A percentile compares a stretch with the other conserved stretches of the same genome.
phyloP scores from a whole-genome alignment of 2,329 filamentous ascomycete species.

The Lasiodiplodia hormozganensis region DNA sequence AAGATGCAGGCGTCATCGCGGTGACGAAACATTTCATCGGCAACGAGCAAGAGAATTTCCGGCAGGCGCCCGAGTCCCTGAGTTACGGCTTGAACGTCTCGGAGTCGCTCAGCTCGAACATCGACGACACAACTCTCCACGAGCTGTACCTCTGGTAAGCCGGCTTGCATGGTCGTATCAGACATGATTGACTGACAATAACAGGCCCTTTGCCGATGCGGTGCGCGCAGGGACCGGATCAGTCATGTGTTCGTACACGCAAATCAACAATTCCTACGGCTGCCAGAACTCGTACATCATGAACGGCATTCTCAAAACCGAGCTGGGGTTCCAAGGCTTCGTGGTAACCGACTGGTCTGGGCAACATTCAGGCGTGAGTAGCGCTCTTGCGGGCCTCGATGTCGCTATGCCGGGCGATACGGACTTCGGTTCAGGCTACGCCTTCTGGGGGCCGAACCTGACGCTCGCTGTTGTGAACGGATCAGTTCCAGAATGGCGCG shows the following conservation, averaged over 20 bases:
- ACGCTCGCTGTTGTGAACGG: slow-evolving; percentile 89
- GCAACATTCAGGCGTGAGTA: slow-evolving; percentile 72
- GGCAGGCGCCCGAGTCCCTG: slow-evolving; percentile 65
- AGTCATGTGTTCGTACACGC: slow-evolving; percentile 72
- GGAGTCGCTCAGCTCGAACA: slow-evolving; percentile 66
- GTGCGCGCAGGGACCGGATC: slow-evolving; percentile 57
- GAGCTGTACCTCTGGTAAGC: slow-evolving; percentile 63
- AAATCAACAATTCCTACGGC: slow-evolving; percentile 79
- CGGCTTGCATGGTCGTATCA: too few relatives aligned
- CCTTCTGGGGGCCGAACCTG: slow-evolving; percentile 88
- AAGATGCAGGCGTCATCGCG: slow-evolving; percentile 81
- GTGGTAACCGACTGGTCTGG: slow-evolving; percentile 76
- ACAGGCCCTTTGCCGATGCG: slow-evolving; percentile 60
- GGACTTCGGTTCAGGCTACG: slow-evolving; percentile 72
- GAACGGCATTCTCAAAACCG: slow-evolving; percentile 78
- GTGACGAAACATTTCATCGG: slow-evolving; percentile 73
- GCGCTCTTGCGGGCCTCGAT: slow-evolving; percentile 76
- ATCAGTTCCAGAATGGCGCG: slow-evolving; percentile 82
- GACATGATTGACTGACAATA: too few relatives aligned
- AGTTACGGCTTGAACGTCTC: slow-evolving; percentile 68
- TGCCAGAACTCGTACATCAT: slow-evolving; percentile 81
- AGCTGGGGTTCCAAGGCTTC: slow-evolving; percentile 82
- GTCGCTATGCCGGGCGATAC: slow-evolving; percentile 92
- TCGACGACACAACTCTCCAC: slow-evolving; percentile 69
- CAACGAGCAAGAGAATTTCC: slow-evolving; percentile 78